Base-by-base conservation (phyloP, 164 flowering plant genomes). In the Macadamia integrifolia region DNA sequence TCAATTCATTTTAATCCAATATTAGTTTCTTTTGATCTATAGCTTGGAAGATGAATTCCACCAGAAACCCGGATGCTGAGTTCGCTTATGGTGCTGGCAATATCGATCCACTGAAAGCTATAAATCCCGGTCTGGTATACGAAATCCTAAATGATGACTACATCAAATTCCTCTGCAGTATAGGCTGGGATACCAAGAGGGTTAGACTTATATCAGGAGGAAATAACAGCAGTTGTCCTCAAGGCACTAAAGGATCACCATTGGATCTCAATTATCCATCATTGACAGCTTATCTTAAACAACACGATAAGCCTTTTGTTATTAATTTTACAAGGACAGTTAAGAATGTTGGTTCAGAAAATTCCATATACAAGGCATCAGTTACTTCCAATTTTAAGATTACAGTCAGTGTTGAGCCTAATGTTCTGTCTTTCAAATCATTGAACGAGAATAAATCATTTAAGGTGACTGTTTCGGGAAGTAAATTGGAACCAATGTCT, bases 1-100 rank as follows among this genome's bases (percentile, higher is more conserved):
- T 23, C 23, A 23, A 23, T 23, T 23, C 23, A 23, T 43, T 43
- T 43, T 43, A 43, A 5, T 43, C 48, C 48, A 43, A 43, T 9
- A 43, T 43, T 43, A 43, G 7, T 43, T 43, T 9, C 48, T 9
- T 43, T 43, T 43, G 6, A 5, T 43, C 9, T 5, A 43, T 43
- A 43, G 85, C 82, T 49, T 69, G 67, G 64, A 52, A 70, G 0
- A 68, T 74, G 74, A 63, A 60, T 32, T 40, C 44, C 13, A 14
- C 68, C 35, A 49, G 32, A 6, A 42, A 30, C 35, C 30, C 53
- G 8, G 78, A 60, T 0, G 71, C 57, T 29, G 92, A 78, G 67
- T 76, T 85, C 55, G 82, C 77, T 7, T 85, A 77, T 61, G 88
- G 87, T 35, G 71, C 91, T 6, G 88, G 87, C 11, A 80, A 80